phyloP scores from a whole-genome alignment of 495 filamentous ascomycete genomes.

The Extremus antarcticus region DNA sequence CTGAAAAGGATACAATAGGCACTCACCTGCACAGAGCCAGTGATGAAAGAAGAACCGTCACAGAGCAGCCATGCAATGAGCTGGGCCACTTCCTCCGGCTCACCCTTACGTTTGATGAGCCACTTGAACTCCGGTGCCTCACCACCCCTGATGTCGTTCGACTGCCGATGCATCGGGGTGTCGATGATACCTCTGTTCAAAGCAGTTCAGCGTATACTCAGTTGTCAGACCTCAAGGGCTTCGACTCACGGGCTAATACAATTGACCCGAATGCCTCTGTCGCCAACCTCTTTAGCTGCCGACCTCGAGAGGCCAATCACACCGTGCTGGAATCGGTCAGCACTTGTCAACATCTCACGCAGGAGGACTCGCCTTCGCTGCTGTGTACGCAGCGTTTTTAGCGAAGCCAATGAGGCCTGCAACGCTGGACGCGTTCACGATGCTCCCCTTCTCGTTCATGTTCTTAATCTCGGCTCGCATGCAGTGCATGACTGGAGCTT shows the following conservation, averaged over 20 bases:
- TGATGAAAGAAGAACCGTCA: slow-evolving; percentile 45
- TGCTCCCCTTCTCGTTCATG: slow-evolving; percentile 20
- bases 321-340: slow-evolving; percentile 10
- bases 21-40: slow-evolving; percentile 24
- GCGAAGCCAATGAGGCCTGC: slow-evolving; percentile 17
- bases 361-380: slow-evolving; percentile 1
- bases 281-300: slow-evolving; percentile 23
- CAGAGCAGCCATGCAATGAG: slow-evolving; percentile 47
- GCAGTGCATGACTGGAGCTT: slow-evolving; percentile 15
- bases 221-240: background rate
- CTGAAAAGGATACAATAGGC: too few species aligned
- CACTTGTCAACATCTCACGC: background rate
- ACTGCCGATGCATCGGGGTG: slow-evolving; percentile 43
- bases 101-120: slow-evolving; percentile 34
- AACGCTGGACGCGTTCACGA: slow-evolving; percentile 22
- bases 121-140: slow-evolving; percentile 14
- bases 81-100: slow-evolving; percentile 41
- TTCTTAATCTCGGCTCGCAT: slow-evolving; percentile 18
- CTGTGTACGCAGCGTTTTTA: slow-evolving; percentile 20
- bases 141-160: slow-evolving; percentile 29
- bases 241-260: slow-evolving; percentile 21
- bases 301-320: slow-evolving; percentile 23
- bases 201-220: background rate
- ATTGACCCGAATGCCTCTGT: slow-evolving; percentile 21
- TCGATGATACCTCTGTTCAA: slow-evolving; percentile 40